Conservation (phyloP, 2,329 filamentous ascomycete species). For the Hypoxylon sp. region DNA sequence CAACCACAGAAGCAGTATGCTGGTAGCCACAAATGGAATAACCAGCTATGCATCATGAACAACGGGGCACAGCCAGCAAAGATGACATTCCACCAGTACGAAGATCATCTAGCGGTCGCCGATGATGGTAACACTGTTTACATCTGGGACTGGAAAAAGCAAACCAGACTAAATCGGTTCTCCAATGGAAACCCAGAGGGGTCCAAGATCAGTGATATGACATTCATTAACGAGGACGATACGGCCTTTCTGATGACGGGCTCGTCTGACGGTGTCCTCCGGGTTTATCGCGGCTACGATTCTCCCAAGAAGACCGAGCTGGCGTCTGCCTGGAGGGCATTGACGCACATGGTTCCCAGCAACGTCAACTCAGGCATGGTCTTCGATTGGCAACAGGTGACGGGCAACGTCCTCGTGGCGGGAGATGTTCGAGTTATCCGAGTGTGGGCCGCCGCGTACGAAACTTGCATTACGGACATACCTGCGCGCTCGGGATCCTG, state of each 20-base stretch:
- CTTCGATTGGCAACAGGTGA: slow-evolving; percentile 99
- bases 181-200: slow-evolving; percentile 93
- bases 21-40: slow-evolving; percentile 84
- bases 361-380: slow-evolving; percentile 96
- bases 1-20: slow-evolving; percentile 93
- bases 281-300: slow-evolving; percentile 94
- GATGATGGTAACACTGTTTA: slow-evolving; percentile 92
- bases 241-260: slow-evolving; percentile 94
- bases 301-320: slow-evolving; percentile 80
- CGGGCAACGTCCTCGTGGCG: slow-evolving; percentile 92
- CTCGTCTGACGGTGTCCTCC: slow-evolving; percentile 92
- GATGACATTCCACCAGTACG: slow-evolving; percentile 97
- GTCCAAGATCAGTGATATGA: slow-evolving; percentile 92
- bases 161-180: slow-evolving; percentile 81
- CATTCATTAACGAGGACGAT: slow-evolving; percentile 98
- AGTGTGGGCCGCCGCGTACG: slow-evolving; percentile 94
- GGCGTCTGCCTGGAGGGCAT: slow-evolving; percentile 88
- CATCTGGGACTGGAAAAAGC: slow-evolving; percentile 93
- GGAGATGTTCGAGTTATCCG: slow-evolving; percentile 95
- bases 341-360: slow-evolving; percentile 93
- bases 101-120: slow-evolving; percentile 92
- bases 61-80: slow-evolving; percentile 90
- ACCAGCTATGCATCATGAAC: slow-evolving; percentile 83
- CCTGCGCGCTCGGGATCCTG: slow-evolving; percentile 94
- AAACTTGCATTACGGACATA: slow-evolving; percentile 93